phyloP scores from a whole-genome alignment of 345 rosid species.

The Erucastrum elatum region DNA sequence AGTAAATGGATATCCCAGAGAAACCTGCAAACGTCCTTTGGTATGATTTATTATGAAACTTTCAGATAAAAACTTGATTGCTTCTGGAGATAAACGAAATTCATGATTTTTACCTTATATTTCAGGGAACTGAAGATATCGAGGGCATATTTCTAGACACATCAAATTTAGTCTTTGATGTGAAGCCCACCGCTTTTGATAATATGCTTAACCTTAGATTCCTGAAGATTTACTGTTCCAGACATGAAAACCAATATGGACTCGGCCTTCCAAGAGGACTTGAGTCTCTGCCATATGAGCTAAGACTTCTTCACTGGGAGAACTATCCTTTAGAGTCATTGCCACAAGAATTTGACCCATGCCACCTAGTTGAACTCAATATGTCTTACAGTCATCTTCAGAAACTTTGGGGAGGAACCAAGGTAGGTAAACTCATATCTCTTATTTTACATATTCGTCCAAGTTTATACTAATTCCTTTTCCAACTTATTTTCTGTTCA shows the following conservation, averaged over 20 bases:
- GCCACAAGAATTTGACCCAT: conserved; percentile 12
- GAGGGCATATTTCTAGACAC: conserved; percentile 26
- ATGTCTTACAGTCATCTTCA: conserved; percentile 13
- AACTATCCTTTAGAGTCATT: conserved; percentile 17
- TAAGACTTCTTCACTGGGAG: conserved; percentile 37
- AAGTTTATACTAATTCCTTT: background rate
- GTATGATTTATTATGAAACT: background rate
- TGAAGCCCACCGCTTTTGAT: background rate
- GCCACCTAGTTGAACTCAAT: conserved; percentile 30
- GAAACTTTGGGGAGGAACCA: conserved; percentile 29
- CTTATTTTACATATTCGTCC: background rate
- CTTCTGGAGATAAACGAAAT: background rate
- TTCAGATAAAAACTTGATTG: background rate
- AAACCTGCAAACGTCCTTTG: background rate
- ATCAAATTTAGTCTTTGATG: background rate
- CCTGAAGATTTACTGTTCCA: conserved; percentile 13
- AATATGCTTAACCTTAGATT: conserved; percentile 29
- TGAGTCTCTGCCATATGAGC: conserved; percentile 14
- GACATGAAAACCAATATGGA: background rate
- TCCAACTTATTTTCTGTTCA: background rate
- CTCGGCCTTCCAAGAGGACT: background rate
- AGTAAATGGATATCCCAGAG: background rate
- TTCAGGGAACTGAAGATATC: conserved; percentile 31
- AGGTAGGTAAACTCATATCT: background rate
- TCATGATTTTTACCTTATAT: background rate